A percentile compares a stretch with the other conserved stretches of the same genome.
Evolutionary conservation across 257 asterid species (phyloP).

Genomic region (Parsonsia alboflavescens): DNA sequence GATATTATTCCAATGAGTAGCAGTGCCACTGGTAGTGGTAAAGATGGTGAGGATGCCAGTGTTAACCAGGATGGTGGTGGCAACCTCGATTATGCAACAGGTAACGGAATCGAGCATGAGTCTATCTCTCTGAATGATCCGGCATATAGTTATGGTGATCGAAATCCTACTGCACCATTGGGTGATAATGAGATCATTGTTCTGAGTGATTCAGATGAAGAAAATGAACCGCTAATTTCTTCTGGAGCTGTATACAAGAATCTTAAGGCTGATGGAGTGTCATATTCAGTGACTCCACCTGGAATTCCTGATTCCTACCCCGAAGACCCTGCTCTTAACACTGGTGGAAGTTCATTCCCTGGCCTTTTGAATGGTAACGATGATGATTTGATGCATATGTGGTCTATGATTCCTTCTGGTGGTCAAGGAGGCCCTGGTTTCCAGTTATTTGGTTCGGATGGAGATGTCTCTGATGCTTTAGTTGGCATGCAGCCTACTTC

Average conservation of each 20-base stretch:
- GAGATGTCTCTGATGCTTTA: conserved; percentile 56
- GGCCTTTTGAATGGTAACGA: conserved; percentile 46
- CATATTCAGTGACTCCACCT: conserved; percentile 42
- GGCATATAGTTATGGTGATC: conserved; percentile 34
- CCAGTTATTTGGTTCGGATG: conserved; percentile 82
- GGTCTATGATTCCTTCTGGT: conserved; percentile 74
- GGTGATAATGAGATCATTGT: conserved; percentile 66
- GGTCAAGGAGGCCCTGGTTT: conserved; percentile 74
- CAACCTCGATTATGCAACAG: conserved; percentile 50
- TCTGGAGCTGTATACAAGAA: conserved; percentile 35
- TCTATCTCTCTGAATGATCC: conserved; percentile 59
- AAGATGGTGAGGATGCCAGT: conserved; percentile 80
- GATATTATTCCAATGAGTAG: conserved; percentile 75
- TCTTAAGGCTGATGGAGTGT: conserved; percentile 29
- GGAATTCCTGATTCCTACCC: conserved; percentile 57
- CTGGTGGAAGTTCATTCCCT: conserved; percentile 45
- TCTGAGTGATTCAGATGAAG: conserved; percentile 91
- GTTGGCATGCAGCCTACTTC: conserved; percentile 55
- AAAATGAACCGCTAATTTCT: conserved; percentile 39
- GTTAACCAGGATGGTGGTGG: conserved; percentile 78
- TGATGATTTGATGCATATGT: conserved; percentile 65
- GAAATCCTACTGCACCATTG: conserved; percentile 35
- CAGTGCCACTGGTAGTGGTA: conserved; percentile 84
- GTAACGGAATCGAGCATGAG: conserved; percentile 62
- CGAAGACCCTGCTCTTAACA: conserved; percentile 46